Evolutionary conservation across 2,329 filamentous ascomycete genomes (phyloP).

Genomic region (Fusarium penzigii): DNA sequence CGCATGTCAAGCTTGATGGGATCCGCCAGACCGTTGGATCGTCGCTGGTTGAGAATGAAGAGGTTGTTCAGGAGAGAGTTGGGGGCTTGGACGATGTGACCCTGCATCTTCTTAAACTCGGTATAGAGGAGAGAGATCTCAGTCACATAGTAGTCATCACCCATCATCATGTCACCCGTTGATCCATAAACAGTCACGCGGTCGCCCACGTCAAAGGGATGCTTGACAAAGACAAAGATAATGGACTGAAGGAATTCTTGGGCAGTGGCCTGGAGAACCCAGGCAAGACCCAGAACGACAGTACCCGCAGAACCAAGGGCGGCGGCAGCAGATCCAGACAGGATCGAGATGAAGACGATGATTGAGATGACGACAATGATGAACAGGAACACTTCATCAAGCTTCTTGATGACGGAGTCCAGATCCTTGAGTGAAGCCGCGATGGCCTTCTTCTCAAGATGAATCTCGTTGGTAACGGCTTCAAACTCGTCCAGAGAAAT

Average conservation of each 20-base stretch:
- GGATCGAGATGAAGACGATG: constrained; percentile 84
- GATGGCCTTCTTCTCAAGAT: constrained; percentile 91
- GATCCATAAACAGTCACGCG: constrained; percentile 90
- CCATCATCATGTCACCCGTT: constrained; percentile 73
- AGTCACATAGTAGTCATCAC: constrained; percentile 95
- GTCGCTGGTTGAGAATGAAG: constrained; percentile 93
- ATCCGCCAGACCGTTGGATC: constrained; percentile 85
- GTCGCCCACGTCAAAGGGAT: constrained; percentile 95
- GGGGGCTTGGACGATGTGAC: constrained; percentile 91
- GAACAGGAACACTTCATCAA: constrained; percentile 87
- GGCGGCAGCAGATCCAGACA: constrained; percentile 86
- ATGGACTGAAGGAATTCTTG: constrained; percentile 93
- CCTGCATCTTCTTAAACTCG: constrained; percentile 98
- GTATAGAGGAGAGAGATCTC: constrained; percentile 92
- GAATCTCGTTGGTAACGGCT: constrained; percentile 90
- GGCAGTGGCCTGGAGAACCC: constrained; percentile 89
- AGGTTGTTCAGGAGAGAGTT: constrained; percentile 92
- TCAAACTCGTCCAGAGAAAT: constrained; percentile 96
- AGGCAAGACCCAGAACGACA: constrained; percentile 83
- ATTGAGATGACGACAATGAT: constrained; percentile 79
- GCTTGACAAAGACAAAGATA: constrained; percentile 96
- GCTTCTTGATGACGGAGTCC: constrained; percentile 87
- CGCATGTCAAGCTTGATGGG: constrained; percentile 81
- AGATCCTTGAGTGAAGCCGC: constrained; percentile 93
- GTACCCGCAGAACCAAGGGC: constrained; percentile 89